Conservation (phyloP, 2,329 filamentous ascomycete species). For the Fusarium dlaminii region DNA sequence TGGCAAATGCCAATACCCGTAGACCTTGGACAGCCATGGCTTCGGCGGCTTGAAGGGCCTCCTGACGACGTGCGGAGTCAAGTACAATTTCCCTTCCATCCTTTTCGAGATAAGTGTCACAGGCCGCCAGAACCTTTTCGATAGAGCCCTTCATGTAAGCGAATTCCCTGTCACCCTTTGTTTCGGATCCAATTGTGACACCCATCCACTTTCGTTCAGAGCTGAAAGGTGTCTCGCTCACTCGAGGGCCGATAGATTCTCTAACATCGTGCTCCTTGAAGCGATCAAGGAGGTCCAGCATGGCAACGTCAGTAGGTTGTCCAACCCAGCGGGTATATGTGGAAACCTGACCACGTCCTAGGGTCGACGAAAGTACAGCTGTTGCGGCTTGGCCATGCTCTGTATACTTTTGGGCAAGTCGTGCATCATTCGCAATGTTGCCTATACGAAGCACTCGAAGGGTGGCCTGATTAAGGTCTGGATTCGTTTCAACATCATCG, state of each 20-base stretch:
- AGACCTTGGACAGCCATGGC: slow-evolving; percentile 89
- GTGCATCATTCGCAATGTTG: slow-evolving; percentile 95
- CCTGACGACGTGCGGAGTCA: slow-evolving; percentile 77
- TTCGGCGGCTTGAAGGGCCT: slow-evolving; percentile 82
- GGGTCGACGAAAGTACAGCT: slow-evolving; percentile 86
- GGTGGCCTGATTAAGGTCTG: slow-evolving; percentile 72
- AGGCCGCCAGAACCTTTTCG: slow-evolving; percentile 85
- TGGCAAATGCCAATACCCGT: slow-evolving; percentile 91
- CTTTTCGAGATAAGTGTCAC: slow-evolving; percentile 87
- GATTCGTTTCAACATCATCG: slow-evolving; percentile 63
- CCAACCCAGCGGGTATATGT: slow-evolving; percentile 91
- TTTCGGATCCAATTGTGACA: slow-evolving; percentile 77
- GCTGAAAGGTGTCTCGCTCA: slow-evolving; percentile 91
- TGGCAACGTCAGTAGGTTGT: slow-evolving; percentile 96
- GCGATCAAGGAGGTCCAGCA: slow-evolving; percentile 89
- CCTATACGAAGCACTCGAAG: slow-evolving; percentile 87
- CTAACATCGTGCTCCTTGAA: slow-evolving; percentile 93
- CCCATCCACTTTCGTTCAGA: slow-evolving; percentile 99
- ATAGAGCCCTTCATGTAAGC: slow-evolving; percentile 97
- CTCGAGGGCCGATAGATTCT: slow-evolving; percentile 82
- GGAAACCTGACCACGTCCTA: slow-evolving; percentile 66
- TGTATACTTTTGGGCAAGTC: slow-evolving; percentile 77
- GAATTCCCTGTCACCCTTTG: slow-evolving; percentile 73
- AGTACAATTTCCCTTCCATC: slow-evolving; percentile 88
- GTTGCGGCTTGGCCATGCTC: slow-evolving; percentile 73